These are phyloP conservation scores for Vachellia collinsii DNA, from an alignment of 306 rosid genomes.

Conservation along the genomic window DNA sequence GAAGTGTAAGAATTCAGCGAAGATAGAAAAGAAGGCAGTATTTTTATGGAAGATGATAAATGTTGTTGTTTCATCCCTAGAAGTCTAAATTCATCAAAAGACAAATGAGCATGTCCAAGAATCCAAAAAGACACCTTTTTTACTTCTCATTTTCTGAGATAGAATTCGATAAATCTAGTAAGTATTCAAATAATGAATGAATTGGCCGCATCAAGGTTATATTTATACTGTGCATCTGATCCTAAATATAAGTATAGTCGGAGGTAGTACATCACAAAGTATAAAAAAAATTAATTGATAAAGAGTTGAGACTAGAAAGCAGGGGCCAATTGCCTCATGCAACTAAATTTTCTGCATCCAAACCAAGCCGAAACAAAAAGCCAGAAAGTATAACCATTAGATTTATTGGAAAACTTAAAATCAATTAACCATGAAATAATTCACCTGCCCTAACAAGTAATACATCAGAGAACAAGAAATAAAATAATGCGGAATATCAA, in stretches of 20 bases:
- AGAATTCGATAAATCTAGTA: not conserved
- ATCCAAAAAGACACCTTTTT: not conserved
- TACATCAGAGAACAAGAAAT: not conserved
- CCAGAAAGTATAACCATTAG: not conserved
- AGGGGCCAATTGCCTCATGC: not conserved
- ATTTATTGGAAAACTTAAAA: not conserved
- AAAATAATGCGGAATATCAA: not conserved
- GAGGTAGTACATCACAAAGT: not conserved
- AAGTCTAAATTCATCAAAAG: not conserved
- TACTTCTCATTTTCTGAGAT: not conserved
- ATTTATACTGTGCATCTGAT: too few species aligned
- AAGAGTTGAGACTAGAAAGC: not conserved
- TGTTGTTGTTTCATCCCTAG: not conserved
- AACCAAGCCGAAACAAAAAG: not conserved
- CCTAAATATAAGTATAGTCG: too few species aligned
- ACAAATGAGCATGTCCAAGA: not conserved
- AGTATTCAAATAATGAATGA: not conserved
- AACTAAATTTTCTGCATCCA: not conserved
- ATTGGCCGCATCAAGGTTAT: not conserved
- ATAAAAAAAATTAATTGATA: not conserved
- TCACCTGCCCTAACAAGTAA: not conserved
- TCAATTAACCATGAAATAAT: not conserved
- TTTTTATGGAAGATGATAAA: not conserved
- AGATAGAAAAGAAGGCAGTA: not conserved
- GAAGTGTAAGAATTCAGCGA: not conserved